phyloP scores from a whole-genome alignment of 306 rosid genomes.

The Medicago ruthenica region DNA sequence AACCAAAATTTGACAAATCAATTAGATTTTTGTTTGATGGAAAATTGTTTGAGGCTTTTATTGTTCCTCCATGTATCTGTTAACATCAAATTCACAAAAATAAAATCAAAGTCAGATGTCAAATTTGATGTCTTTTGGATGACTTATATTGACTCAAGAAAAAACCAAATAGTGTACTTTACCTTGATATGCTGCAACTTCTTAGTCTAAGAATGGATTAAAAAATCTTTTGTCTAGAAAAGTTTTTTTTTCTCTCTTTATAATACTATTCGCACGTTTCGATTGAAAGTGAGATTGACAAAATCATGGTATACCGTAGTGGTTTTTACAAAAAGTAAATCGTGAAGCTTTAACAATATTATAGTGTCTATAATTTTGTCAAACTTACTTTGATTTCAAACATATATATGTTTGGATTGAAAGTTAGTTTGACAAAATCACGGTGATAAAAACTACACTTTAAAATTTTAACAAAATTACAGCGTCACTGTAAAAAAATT shows the following conservation, averaged over 20 bases:
- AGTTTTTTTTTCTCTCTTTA: neutral
- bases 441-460: no score
- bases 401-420: no score
- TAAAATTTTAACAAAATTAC: no score
- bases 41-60: slow-evolving; percentile 72
- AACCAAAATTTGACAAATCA: slow-evolving; percentile 56
- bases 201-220: neutral
- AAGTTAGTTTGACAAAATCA: no score
- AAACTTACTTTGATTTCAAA: no score
- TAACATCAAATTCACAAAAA: slow-evolving; percentile 6
- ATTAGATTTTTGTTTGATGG: slow-evolving; percentile 66
- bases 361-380: neutral
- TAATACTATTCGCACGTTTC: neutral
- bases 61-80: slow-evolving; percentile 90
- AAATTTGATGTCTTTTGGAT: slow-evolving; percentile 20
- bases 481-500: neutral
- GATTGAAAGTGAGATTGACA: no score
- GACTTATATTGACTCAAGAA: neutral
- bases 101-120: slow-evolving; percentile 7
- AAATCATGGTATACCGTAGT: no score
- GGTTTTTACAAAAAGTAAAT: no score
- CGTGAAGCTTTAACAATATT: neutral
- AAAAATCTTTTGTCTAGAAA: slow-evolving; percentile 5
- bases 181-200: neutral
- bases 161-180: neutral